A percentile compares a stretch with the other conserved stretches of the same genome.
Conservation (phyloP, 352 stramenopile genomes). For the Pythium periplocum region DNA sequence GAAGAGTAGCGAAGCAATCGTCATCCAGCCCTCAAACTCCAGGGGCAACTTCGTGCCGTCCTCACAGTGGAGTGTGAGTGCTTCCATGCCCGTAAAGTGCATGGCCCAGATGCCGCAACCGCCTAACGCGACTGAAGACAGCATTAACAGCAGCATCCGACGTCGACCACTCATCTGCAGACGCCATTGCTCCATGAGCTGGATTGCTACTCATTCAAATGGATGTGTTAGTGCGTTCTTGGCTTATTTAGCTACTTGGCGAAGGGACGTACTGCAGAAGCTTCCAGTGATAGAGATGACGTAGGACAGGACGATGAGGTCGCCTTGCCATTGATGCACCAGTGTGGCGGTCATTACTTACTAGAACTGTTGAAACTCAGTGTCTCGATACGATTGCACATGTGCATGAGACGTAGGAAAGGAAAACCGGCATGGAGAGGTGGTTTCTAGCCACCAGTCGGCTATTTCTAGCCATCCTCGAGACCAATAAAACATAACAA, state of each 20-base stretch:
- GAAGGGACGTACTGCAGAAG: conserved; percentile 50
- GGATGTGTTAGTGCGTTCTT: not conserved
- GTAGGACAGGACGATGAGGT: conserved; percentile 50
- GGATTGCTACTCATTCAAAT: conserved; percentile 31
- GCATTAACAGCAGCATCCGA: conserved; percentile 35
- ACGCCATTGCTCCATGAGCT: conserved; percentile 72
- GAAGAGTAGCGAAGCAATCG: conserved; percentile 52
- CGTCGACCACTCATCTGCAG: conserved; percentile 21
- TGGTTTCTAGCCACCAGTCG: not conserved
- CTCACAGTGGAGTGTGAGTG: conserved; percentile 26
- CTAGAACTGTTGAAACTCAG: not conserved
- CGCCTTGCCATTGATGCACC: conserved; percentile 34
- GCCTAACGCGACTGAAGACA: conserved; percentile 38
- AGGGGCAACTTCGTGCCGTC: conserved; percentile 32
- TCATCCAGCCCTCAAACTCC: conserved; percentile 50
- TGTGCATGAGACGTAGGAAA: not conserved
- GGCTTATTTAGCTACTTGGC: not conserved
- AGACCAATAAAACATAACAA: not conserved
- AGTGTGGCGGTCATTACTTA: conserved; percentile 3
- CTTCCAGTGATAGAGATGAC: conserved; percentile 56
- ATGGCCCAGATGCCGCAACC: conserved; percentile 66
- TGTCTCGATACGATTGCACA: not conserved
- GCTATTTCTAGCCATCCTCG: not conserved
- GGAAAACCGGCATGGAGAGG: not conserved
- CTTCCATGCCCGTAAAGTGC: conserved; percentile 74